Evolutionary conservation across 139 green algal species (phyloP).

Genomic region (Yamagishiella unicocca): DNA sequence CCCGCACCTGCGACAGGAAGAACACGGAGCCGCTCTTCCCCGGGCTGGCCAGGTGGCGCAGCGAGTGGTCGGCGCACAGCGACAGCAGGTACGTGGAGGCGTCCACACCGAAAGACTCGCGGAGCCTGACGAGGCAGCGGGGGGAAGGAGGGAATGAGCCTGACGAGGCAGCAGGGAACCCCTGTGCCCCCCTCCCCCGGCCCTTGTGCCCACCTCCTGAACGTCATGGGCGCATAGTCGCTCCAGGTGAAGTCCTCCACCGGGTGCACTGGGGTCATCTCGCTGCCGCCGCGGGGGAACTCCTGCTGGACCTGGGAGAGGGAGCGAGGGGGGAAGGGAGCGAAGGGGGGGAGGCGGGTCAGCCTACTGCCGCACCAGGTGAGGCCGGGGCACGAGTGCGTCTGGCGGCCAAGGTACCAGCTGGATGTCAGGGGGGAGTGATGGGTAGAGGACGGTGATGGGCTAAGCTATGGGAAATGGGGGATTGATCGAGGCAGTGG

Average conservation of each 20-base stretch:
- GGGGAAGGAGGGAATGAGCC: neutral
- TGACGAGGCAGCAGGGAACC: neutral
- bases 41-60: conserved; percentile 85
- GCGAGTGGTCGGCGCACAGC: conserved; percentile 83
- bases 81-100: conserved; percentile 83
- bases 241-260: conserved; percentile 93
- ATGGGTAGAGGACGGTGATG: too few species aligned
- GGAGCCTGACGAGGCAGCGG: conserved; percentile 63
- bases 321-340: neutral
- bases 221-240: conserved; percentile 91
- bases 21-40: conserved; percentile 82
- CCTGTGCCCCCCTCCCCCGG: too few species aligned
- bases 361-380: too few species aligned
- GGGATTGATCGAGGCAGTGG: too few species aligned
- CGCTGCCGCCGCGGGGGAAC: conserved; percentile 78
- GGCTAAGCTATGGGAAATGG: too few species aligned
- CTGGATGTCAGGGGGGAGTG: too few species aligned
- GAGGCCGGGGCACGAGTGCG: too few species aligned
- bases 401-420: too few species aligned
- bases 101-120: conserved; percentile 83
- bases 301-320: conserved; percentile 73
- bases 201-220: conserved; percentile 56
- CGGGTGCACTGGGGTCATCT: conserved; percentile 78
- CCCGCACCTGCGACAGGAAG: conserved; percentile 58
- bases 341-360: neutral